Conservation (phyloP, 257 asterid genomes). For the Solanum sejunctum region DNA sequence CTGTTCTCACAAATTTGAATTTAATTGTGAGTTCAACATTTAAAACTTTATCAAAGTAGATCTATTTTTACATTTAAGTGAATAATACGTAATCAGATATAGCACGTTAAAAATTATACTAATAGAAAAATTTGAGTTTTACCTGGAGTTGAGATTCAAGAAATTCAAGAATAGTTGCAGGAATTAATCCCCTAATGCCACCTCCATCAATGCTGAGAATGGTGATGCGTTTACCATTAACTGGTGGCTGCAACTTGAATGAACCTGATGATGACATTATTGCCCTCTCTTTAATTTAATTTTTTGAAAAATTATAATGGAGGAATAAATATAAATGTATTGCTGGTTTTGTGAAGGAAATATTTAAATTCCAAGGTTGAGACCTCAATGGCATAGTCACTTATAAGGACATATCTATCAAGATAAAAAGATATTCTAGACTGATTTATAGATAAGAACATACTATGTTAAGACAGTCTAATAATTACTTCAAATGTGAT, state of each 20-base stretch:
- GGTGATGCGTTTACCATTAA: slow-evolving; percentile 18
- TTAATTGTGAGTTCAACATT: background rate
- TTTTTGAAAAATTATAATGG: background rate
- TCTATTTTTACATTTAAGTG: no score
- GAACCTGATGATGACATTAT: background rate
- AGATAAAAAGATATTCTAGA: no score
- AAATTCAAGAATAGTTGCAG: slow-evolving; percentile 29
- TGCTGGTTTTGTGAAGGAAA: background rate
- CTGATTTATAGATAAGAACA: no score
- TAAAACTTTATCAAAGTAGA: no score
- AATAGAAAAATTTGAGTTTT: background rate
- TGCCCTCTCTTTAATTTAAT: background rate
- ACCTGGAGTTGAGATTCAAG: background rate
- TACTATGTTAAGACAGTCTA: no score
- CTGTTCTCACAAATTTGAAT: slow-evolving; percentile 1
- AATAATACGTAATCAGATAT: background rate
- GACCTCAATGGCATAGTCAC: no score
- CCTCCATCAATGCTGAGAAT: slow-evolving; percentile 71
- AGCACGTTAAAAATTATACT: background rate
- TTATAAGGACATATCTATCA: no score
- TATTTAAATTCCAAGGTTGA: background rate
- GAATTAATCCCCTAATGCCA: slow-evolving; percentile 44
- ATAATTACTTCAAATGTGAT: background rate
- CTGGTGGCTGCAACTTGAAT: slow-evolving; percentile 13
- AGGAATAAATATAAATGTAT: background rate